Conservation (phyloP, 208 protist species). For the Angomonas deanei region DNA sequence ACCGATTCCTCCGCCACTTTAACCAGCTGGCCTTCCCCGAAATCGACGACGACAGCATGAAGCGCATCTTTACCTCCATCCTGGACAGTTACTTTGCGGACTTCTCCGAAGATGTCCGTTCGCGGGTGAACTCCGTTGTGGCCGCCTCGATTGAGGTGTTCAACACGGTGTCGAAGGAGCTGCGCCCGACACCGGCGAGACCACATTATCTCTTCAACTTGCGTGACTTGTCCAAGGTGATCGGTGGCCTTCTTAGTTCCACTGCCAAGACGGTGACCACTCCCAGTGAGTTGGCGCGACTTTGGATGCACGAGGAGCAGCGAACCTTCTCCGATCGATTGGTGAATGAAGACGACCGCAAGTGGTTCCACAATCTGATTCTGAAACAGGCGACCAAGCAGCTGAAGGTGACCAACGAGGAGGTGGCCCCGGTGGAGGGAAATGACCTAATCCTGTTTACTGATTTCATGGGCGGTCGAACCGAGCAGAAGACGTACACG, state of each 20-base stretch:
- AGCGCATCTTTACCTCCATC: conserved; percentile 95
- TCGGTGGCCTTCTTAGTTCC: conserved; percentile 93
- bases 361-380: conserved; percentile 91
- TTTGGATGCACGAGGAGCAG: conserved; percentile 96
- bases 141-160: conserved; percentile 95
- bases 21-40: conserved; percentile 97
- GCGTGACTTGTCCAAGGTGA: conserved; percentile 96
- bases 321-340: conserved; percentile 96
- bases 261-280: conserved; percentile 55
- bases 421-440: conserved; percentile 36
- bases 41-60: conserved; percentile 93
- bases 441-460: conserved; percentile 85
- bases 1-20: conserved; percentile 97
- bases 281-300: conserved; percentile 53
- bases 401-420: conserved; percentile 70
- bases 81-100: conserved; percentile 89
- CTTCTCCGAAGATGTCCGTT: conserved; percentile 84
- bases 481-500: conserved; percentile 81
- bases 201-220: conserved; percentile 99
- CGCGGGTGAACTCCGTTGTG: conserved; percentile 71
- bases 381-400: conserved; percentile 67
- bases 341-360: conserved; percentile 78
- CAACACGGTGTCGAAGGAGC: conserved; percentile 85
- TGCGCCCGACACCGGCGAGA: conserved; percentile 96
- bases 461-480: conserved; percentile 85